Evolutionary conservation across 164 flowering plant genomes (phyloP).

Genomic region (Taxillus chinensis): DNA sequence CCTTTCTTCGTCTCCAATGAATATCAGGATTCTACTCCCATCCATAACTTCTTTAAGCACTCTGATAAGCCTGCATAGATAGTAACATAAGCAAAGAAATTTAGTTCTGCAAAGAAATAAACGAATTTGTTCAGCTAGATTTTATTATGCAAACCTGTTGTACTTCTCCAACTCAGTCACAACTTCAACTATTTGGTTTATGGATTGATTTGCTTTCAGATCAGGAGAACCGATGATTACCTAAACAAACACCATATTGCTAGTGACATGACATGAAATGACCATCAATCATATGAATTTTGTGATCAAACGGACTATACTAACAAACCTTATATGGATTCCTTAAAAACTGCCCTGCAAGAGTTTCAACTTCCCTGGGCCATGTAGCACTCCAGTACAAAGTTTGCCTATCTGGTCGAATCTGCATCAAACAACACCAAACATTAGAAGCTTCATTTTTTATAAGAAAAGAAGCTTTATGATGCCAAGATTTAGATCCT

Average conservation of each 20-base stretch:
- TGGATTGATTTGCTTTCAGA: conserved; percentile 89
- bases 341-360: conserved; percentile 80
- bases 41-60: conserved; percentile 68
- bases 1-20: conserved; percentile 90
- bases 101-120: no score
- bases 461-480: no score
- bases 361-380: conserved; percentile 90
- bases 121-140: background rate
- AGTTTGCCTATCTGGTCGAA: conserved; percentile 96
- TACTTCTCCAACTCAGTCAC: conserved; percentile 72
- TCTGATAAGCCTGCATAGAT: conserved; percentile 53
- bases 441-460: background rate
- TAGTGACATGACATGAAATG: background rate
- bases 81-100: background rate
- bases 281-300: background rate
- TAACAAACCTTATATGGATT: conserved; percentile 75
- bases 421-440: conserved; percentile 30
- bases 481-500: no score
- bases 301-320: background rate
- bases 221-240: conserved; percentile 82
- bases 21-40: conserved; percentile 77
- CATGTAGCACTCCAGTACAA: conserved; percentile 99
- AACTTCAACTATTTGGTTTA: conserved; percentile 86
- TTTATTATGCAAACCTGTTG: conserved; percentile 44
- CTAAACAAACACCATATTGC: conserved; percentile 22